Evolutionary conservation across 2,329 filamentous ascomycete genomes (phyloP).

Genomic region (Dothistroma septosporum): DNA sequence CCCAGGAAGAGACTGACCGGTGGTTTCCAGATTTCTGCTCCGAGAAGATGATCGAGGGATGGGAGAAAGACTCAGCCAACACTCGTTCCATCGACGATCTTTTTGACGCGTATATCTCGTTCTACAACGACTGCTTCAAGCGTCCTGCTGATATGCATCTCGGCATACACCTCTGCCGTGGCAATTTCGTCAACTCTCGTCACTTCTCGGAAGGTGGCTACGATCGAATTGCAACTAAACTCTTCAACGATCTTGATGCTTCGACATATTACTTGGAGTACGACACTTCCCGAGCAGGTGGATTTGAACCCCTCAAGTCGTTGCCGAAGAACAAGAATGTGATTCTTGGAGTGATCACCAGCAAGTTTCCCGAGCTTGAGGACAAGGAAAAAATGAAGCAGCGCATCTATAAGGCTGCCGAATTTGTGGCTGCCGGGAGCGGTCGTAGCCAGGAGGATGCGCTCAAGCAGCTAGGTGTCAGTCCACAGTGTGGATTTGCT

Average conservation of each 20-base stretch:
- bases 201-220: slow-evolving; percentile 48
- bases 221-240: slow-evolving; percentile 41
- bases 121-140: slow-evolving; percentile 66
- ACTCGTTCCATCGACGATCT: slow-evolving; percentile 63
- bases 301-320: slow-evolving; percentile 45
- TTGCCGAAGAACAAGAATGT: slow-evolving; percentile 47
- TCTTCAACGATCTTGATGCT: slow-evolving; percentile 34
- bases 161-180: slow-evolving; percentile 69
- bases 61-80: slow-evolving; percentile 64
- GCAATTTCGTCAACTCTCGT: slow-evolving; percentile 46
- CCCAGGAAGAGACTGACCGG: slow-evolving; percentile 4
- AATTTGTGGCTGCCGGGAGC: slow-evolving; percentile 64
- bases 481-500: slow-evolving; percentile 58
- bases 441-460: slow-evolving; percentile 60
- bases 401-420: slow-evolving; percentile 50
- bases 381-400: slow-evolving; percentile 46
- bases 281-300: slow-evolving; percentile 46
- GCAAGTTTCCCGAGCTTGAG: slow-evolving; percentile 46
- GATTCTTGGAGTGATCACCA: slow-evolving; percentile 45
- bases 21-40: slow-evolving; percentile 59
- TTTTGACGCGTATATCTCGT: slow-evolving; percentile 68
- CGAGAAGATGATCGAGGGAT: slow-evolving; percentile 66
- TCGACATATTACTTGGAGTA: slow-evolving; percentile 39
- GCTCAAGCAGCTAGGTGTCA: slow-evolving; percentile 62
- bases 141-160: slow-evolving; percentile 67